phyloP scores from a whole-genome alignment of 2,329 filamentous ascomycete species.

The Penicillium sp. region DNA sequence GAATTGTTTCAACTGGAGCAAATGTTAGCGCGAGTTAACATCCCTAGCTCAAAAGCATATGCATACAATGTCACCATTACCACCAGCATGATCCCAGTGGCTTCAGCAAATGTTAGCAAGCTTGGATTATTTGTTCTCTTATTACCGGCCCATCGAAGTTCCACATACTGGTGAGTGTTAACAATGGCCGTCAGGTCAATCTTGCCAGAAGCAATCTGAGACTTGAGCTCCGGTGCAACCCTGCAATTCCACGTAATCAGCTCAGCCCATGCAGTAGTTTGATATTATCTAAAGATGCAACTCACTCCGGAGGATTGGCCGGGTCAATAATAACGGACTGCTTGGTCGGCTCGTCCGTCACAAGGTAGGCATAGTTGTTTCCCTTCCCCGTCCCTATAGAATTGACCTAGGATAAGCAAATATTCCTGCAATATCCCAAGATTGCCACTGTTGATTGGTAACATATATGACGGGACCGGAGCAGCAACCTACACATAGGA shows the following conservation, averaged over 20 bases:
- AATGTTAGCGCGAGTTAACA: background rate
- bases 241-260: conserved; percentile 29
- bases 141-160: background rate
- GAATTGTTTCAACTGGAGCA: conserved; percentile 47
- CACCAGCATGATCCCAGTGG: conserved; percentile 89
- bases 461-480: background rate
- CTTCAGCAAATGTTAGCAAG: conserved; percentile 41
- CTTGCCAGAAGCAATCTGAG: conserved; percentile 59
- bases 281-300: conserved; percentile 1
- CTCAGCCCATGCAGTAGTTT: background rate
- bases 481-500: conserved; percentile 43
- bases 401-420: conserved; percentile 1
- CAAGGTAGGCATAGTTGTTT: conserved; percentile 48
- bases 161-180: conserved; percentile 86
- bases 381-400: conserved; percentile 31
- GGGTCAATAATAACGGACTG: conserved; percentile 46
- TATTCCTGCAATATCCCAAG: background rate
- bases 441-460: background rate
- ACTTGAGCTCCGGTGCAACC: conserved; percentile 58
- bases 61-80: conserved; percentile 70
- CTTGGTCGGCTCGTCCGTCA: conserved; percentile 43
- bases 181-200: conserved; percentile 83
- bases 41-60: background rate
- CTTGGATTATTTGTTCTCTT: background rate
- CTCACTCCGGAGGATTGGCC: conserved; percentile 44